Base-by-base conservation (phyloP, 148 eudicot genomes). In the Spergularia marina region DNA sequence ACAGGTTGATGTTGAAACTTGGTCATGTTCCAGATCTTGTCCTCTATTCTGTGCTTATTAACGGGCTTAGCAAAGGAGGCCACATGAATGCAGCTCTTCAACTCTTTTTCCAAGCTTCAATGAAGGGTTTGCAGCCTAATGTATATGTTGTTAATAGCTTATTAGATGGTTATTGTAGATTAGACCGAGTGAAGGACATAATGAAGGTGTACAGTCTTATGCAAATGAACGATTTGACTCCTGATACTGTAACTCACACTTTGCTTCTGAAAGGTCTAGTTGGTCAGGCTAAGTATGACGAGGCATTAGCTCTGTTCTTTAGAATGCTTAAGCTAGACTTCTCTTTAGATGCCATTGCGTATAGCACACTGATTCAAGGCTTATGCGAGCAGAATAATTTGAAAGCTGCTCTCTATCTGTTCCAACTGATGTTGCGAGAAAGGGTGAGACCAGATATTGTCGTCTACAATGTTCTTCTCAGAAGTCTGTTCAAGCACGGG, bases 61-160 rank as follows among this genome's bases (percentile, higher is more conserved):
- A 84, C 80, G 91, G 91, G 53, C 88, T 89, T 71, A 84, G 85
- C 80, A 87, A 86, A 80, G 80, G 83, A 39, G 83, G 84, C 4
- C 60, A 53, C 80, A 75, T 86, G 83, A 60, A 70, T 58, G 87
- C 86, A 83, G 91, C 89, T 18, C 75, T 87, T 78, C 84, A 73
- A 23, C 73, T 89, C 61, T 87, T 87, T 77, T 86, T 82, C 64
- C 84, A 76, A 64, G 80, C 83, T 57, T 64, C 74, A 69, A 82
- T 82, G 78, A 78, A 63, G 74, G 87, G 84, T 62, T n/a, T 84
- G 72, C 69, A 34, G 39, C 89, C 85, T 69, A 86, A 77, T 80
- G 78, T 80, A 6, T 56, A 77, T 80, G 75, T 80, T 30, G 82
- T 80, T 53, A 89, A 89, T 76, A 52, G 82, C 64, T 86, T 89